phyloP scores from a whole-genome alignment of 768 basidiomycete species.

The Tephrocybe sp. region DNA sequence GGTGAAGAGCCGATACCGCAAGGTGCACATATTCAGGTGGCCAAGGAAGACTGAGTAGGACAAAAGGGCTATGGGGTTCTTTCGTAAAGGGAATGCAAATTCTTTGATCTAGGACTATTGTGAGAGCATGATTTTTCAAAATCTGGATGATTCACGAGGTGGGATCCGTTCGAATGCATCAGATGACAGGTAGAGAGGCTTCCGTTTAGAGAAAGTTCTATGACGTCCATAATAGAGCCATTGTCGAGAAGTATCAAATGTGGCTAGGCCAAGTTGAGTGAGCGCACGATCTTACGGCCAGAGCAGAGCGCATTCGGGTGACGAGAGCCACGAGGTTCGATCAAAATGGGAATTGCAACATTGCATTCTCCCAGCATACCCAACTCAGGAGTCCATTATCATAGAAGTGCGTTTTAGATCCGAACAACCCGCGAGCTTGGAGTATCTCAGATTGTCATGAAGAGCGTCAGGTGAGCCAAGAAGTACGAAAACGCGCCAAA shows the following conservation, averaged over 20 bases:
- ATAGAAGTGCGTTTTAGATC: too few species aligned
- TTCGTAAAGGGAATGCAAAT: neutral
- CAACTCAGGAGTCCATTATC: too few species aligned
- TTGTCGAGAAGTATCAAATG: neutral
- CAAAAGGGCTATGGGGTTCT: neutral
- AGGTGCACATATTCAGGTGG: neutral
- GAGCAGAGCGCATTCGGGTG: neutral
- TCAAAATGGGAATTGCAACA: too few species aligned
- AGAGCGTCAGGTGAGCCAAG: too few species aligned
- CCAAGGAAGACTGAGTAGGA: neutral
- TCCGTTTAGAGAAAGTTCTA: neutral
- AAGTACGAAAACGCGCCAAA: too few species aligned
- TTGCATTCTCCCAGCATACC: too few species aligned
- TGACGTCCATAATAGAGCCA: too few species aligned
- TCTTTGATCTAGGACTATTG: neutral
- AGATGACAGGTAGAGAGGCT: neutral
- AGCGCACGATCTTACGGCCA: neutral
- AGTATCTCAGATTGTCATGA: too few species aligned
- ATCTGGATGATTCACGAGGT: neutral
- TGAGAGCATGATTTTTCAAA: neutral
- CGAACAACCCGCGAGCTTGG: too few species aligned
- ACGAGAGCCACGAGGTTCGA: too few species aligned
- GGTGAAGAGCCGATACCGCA: neutral
- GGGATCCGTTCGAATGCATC: neutral
- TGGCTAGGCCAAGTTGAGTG: neutral